Evolutionary conservation across 2,329 filamentous ascomycete genomes (phyloP).

Genomic region (Aspergillus fischeri): DNA sequence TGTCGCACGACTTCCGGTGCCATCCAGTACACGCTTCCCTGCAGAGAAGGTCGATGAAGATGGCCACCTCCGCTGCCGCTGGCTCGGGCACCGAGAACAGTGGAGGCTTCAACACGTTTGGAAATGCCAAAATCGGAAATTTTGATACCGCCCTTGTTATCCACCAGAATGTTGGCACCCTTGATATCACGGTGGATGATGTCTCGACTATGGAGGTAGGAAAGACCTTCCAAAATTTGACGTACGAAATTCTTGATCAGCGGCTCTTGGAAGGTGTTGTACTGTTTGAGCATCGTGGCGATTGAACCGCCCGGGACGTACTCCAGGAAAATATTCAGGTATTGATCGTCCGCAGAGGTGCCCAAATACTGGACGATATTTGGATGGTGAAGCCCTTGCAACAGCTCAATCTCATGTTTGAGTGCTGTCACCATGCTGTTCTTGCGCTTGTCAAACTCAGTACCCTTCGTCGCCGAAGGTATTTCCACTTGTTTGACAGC

Average conservation of each 20-base stretch:
- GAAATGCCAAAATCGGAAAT: constrained; percentile 99
- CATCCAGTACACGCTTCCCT: constrained; percentile 99
- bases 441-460: constrained; percentile 80
- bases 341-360: constrained; percentile 83
- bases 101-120: constrained; percentile 92
- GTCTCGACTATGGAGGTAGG: constrained; percentile 87
- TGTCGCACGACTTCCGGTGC: constrained; percentile 97
- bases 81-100: constrained; percentile 58
- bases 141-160: constrained; percentile 98
- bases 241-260: constrained; percentile 94
- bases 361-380: constrained; percentile 99
- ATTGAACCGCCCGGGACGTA: constrained; percentile 97
- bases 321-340: constrained; percentile 99
- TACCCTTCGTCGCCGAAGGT: constrained; percentile 72
- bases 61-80: constrained; percentile 36
- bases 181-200: constrained; percentile 99
- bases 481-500: constrained; percentile 98
- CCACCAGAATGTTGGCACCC: constrained; percentile 95
- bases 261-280: constrained; percentile 88
- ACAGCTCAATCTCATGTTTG: constrained; percentile 90
- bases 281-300: constrained; percentile 97
- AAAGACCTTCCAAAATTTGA: constrained; percentile 87
- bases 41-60: constrained; percentile 66
- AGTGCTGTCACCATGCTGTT: constrained; percentile 97
- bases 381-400: constrained; percentile 88